Conservation (phyloP, 805 yeast genomes). For the Debaryomyces castellii region DNA sequence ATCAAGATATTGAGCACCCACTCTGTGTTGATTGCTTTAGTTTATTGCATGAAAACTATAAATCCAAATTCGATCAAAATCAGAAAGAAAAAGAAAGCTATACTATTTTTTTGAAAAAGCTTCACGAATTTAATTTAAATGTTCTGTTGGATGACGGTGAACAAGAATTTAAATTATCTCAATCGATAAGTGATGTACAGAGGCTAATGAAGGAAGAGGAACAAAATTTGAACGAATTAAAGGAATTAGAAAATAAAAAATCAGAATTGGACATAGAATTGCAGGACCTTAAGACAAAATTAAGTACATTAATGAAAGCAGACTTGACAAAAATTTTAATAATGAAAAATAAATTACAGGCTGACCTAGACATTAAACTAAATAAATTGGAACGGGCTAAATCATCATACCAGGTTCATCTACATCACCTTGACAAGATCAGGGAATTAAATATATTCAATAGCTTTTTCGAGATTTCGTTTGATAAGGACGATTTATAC, state of each 20-base stretch:
- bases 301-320: conserved; percentile 28
- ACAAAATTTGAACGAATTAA: conserved; percentile 29
- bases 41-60: conserved; percentile 60
- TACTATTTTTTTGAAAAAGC: conserved; percentile 65
- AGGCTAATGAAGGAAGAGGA: conserved; percentile 40
- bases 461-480: conserved; percentile 80
- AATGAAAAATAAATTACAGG: conserved; percentile 54
- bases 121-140: conserved; percentile 39
- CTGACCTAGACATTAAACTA: conserved; percentile 49
- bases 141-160: conserved; percentile 10
- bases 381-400: conserved; percentile 63
- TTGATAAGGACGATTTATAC: conserved; percentile 63
- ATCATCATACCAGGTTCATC: conserved; percentile 59
- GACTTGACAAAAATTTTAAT: conserved; percentile 49
- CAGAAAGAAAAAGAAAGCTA: conserved; percentile 79
- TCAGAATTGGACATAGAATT: conserved; percentile 50
- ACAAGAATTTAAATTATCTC: conserved; percentile 38
- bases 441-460: conserved; percentile 79
- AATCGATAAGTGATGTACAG: conserved; percentile 47
- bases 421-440: conserved; percentile 66
- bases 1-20: conserved; percentile 78
- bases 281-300: conserved; percentile 39
- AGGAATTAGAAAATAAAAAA: conserved; percentile 41
- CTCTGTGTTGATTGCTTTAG: conserved; percentile 85
- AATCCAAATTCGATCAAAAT: conserved; percentile 67